Base-by-base conservation (phyloP, 2,329 filamentous ascomycete genomes). In the Thelonectria olida region DNA sequence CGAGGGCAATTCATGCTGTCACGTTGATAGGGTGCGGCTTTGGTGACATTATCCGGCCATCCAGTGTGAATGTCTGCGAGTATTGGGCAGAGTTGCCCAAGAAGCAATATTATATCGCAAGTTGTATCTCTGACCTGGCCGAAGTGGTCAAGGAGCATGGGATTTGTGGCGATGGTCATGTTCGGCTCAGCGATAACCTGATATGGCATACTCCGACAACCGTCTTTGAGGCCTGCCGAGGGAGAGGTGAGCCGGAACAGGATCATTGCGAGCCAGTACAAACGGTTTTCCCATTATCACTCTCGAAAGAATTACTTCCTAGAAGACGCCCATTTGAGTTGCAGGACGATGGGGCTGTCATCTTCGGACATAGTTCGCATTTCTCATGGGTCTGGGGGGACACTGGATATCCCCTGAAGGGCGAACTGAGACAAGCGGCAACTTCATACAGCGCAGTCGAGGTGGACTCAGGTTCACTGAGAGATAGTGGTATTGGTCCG, bases 1-100 rank as follows among this genome's bases (percentile, higher is more conserved):
- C 49, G 0, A 41, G 67, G 25, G 27, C 50, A 3, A 71, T 72
- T 5, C 41, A 62, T 2, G 66, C 71, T 1, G 58, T 72, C 5
- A 64, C 63, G 0, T 31, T 74, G 1, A 58, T 74, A 45, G 72
- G 70, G 1, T 47, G 62, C 5, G 62, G 63, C 0, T 72, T 70
- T 54, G 69, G 69, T 2, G 62, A 69, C 7, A 23, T 70, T 8
- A 66, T 71, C 19, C 19, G 25, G 15, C 64, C 66, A 15, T n/a
- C 17, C 7, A 9, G 34, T 31, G 25, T 20, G 48, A 25, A 44
- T 17, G 6, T 27, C 6, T 60, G 50, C n/a, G 20, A 36, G 3
- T 27, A 42, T 20, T 65, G 62, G 62, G 22, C 41, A 4, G 22
- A 51, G 12, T 10, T 65, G 17, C 62, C 62, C 12, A 59, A 45